A percentile compares a stretch with the other conserved stretches of the same genome.
phyloP scores from a whole-genome alignment of 78 protist genomes.

The Dictyostelium capitatum region DNA sequence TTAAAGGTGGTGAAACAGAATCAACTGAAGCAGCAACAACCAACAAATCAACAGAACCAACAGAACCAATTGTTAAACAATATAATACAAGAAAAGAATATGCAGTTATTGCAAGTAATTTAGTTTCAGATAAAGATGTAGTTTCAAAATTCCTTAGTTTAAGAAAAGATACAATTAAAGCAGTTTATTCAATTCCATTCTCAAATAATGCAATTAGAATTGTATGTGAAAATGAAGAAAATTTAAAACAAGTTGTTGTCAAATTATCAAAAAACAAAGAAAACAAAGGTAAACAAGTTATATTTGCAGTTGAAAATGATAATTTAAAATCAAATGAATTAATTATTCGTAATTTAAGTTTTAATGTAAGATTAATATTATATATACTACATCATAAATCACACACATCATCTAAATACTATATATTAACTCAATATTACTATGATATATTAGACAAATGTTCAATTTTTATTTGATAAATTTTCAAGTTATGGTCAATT shows the following conservation, averaged over 20 bases:
- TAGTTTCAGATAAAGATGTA: neutral
- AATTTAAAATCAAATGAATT: constrained; percentile 18
- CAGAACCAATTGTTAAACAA: neutral
- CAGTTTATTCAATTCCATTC: constrained; percentile 29
- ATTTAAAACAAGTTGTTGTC: neutral
- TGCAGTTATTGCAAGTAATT: constrained; percentile 21
- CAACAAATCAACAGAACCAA: neutral
- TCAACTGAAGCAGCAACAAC: neutral
- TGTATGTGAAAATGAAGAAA: constrained; percentile 6
- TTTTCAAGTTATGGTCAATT: constrained; percentile 32
- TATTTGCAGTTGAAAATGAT: constrained; percentile 31
- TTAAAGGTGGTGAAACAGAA: neutral
- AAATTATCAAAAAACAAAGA: constrained; percentile 16
- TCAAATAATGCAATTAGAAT: constrained; percentile 52
- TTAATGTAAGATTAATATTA: constrained; percentile 39
- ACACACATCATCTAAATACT: too few species aligned
- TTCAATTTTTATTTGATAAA: constrained; percentile 6
- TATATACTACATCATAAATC: too few species aligned
- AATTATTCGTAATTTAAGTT: constrained; percentile 51
- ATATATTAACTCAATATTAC: neutral
- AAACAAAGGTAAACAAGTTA: constrained; percentile 15
- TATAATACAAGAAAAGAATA: constrained; percentile 2
- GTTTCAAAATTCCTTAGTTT: constrained; percentile 3
- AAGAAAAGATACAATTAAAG: constrained; percentile 7
- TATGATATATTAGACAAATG: neutral